Evolutionary conservation across 306 rosid species (phyloP), one percentile per base, ranked within the genome.

Genomic region (Dalbergia cochinchinensis): DNA sequence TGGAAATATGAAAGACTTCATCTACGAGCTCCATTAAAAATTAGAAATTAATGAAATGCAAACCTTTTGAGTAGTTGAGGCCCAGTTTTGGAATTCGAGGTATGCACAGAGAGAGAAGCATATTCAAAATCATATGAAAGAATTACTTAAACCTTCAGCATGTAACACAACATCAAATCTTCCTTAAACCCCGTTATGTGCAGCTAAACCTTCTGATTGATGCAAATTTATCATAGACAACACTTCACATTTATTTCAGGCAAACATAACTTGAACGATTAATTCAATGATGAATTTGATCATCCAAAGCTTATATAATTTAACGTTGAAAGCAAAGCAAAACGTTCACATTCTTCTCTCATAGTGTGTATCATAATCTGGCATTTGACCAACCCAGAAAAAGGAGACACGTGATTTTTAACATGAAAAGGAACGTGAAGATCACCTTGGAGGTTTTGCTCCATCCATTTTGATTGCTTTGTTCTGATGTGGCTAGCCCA

Each of bases 381-480:
- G 11, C 18, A 33, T 62, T 62, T 13, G n/a, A 13, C 6, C 42
- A 33, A 12, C 35, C 11, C 16, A 59, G 31, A 59, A 31, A n/a
- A 20, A 26, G 14, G 35, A 34, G n/a, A 22, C 65, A 63, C 14
- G 8, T 51, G 73, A 60, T 8, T 8, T 76, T 41, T 7, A 31
- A 42, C 2, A 71, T 9, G 66, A 58, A 3, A 51, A 48, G 14
- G 80, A 71, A 78, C 67, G 67, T 41, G 44, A 57, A 57, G 42
- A 59, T 6, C 3, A 96, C 99, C 99, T 87, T 73, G 91, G 81
- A 96, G 99, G 90, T 88, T 90, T 62, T 91, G 97, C 48, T 96
- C 99, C 82, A 93, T 88, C 98, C 99, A 93, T 96, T 96, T 96
- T 73, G 99, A 93, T 85, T 96, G 99, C 86, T 96, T 96, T 63